Conservation (phyloP, 2,329 filamentous ascomycete species). For the Sarocladium oryzae region DNA sequence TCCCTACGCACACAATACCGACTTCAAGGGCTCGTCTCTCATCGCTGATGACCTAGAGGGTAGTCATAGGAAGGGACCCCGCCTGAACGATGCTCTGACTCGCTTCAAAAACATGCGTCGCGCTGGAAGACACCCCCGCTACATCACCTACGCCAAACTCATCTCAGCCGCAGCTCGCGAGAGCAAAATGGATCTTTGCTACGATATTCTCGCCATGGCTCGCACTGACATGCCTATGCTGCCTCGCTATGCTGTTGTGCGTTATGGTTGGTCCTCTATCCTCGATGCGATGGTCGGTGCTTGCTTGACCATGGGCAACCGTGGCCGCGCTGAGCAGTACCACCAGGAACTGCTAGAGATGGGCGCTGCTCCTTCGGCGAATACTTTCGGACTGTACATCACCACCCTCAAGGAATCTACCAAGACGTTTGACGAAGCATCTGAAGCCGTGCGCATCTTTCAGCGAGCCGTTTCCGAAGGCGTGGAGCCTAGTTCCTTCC, state of each 20-base stretch:
- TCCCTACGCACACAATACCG: slow-evolving; percentile 82
- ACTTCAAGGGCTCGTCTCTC: slow-evolving; percentile 86
- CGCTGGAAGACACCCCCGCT: slow-evolving; percentile 82
- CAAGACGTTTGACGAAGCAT: slow-evolving; percentile 96
- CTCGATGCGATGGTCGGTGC: slow-evolving; percentile 95
- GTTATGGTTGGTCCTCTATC: slow-evolving; percentile 94
- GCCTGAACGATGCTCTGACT: slow-evolving; percentile 71
- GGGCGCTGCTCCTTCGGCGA: slow-evolving; percentile 86
- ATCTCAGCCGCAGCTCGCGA: slow-evolving; percentile 85
- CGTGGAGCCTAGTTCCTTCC: slow-evolving; percentile 90
- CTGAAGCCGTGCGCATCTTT: slow-evolving; percentile 96
- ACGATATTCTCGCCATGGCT: slow-evolving; percentile 85
- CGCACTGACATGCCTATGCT: slow-evolving; percentile 81
- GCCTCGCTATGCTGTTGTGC: slow-evolving; percentile 76
- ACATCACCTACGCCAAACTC: slow-evolving; percentile 94
- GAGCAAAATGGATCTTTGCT: slow-evolving; percentile 71
- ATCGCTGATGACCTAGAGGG: slow-evolving; percentile 89
- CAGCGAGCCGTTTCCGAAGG: slow-evolving; percentile 87
- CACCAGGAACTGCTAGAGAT: slow-evolving; percentile 89
- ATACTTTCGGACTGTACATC: slow-evolving; percentile 97
- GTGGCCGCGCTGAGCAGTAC: slow-evolving; percentile 73
- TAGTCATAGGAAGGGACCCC: slow-evolving; percentile 62
- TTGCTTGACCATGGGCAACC: slow-evolving; percentile 76
- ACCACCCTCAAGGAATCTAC: slow-evolving; percentile 97
- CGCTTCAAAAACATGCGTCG: slow-evolving; percentile 92